Evolutionary conservation across 2,329 filamentous ascomycete genomes (phyloP), one percentile per base, ranked within the genome.

Genomic region (Aspergillus sojae): DNA sequence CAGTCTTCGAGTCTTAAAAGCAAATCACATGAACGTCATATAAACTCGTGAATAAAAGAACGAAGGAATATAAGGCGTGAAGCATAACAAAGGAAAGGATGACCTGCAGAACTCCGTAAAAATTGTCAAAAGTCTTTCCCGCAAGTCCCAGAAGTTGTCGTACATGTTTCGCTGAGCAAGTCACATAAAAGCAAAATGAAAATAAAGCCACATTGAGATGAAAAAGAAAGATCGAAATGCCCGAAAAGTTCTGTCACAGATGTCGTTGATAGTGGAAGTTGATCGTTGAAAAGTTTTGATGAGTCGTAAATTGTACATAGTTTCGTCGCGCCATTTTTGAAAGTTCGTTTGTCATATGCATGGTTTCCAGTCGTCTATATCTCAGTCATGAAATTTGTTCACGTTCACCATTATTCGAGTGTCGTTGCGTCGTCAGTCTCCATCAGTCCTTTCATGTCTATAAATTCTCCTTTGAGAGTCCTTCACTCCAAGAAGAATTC

Each of bases 401-500:
- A 63, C 64, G 64, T 69, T 61, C 45, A 50, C 61, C 68, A 63
- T 64, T 64, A 66, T 50, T 61, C 53, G 54, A 41, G 52, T 32
- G 65, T 67, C 61, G 62, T 69, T 55, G 63, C 64, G 57, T 66
- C 66, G 66, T 69, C 63, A 65, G 50, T 63, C 60, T 62, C 59
- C 57, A 23, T 50, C 58, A 26, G 21, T 58, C 52, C 7, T 36
- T 48, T 46, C 39, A n/a, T 57, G 39, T 58, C 52, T 54, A 54
- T 57, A 23, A 23, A n/a, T 50, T 26, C 9, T 55, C 36, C 23
- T 55, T 16, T n/a, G 16, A 4, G 32, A 11, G 52, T 55, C 4
- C 12, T 61, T 66, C 60, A 72, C 28, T 71, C 69, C 63, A 69
- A 62, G 60, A 71, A 68, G 57, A 71, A 70, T 30, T 72, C 70